These are phyloP conservation scores for Phoenix roebelenii DNA, from an alignment of 176 grass and related monocot genomes.

Conservation along the genomic window DNA sequence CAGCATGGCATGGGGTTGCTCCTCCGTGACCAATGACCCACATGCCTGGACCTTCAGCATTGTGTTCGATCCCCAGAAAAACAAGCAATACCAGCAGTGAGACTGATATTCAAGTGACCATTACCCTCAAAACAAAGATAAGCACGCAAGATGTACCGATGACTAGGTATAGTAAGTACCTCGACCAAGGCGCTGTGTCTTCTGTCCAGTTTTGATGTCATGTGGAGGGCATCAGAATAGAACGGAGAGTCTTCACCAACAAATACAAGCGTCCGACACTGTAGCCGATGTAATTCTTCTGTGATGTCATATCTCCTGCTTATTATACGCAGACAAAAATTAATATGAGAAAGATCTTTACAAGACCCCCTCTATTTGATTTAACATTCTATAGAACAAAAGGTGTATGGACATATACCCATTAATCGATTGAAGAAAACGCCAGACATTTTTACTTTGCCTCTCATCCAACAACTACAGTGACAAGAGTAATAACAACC, in stretches of 20 bases:
- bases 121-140: neutral
- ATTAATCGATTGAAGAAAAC: slow-evolving; percentile 19
- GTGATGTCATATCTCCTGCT: slow-evolving; percentile 23
- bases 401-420: neutral
- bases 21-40: slow-evolving; percentile 15
- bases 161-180: slow-evolving; percentile 6
- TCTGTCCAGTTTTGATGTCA: slow-evolving; percentile 15
- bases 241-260: slow-evolving; percentile 18
- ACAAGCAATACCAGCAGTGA: neutral
- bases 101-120: too few relatives aligned
- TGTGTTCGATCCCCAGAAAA: neutral
- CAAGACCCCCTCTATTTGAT: neutral
- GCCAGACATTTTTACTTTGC: slow-evolving; percentile 16
- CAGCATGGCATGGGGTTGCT: slow-evolving; percentile 23
- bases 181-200: slow-evolving; percentile 17
- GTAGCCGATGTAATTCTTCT: slow-evolving; percentile 5
- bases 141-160: neutral
- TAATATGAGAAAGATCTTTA: neutral
- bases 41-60: slow-evolving; percentile 16
- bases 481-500: neutral
- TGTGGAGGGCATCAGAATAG: slow-evolving; percentile 19
- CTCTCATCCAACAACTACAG: slow-evolving; percentile 16
- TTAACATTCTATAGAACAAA: neutral
- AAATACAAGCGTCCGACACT: slow-evolving; percentile 16
- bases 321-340: neutral